A percentile compares a stretch with the other conserved stretches of the same genome.
Evolutionary conservation across 1,284 basidiomycete genomes (phyloP).

Genomic region (Porodaedalea pini): DNA sequence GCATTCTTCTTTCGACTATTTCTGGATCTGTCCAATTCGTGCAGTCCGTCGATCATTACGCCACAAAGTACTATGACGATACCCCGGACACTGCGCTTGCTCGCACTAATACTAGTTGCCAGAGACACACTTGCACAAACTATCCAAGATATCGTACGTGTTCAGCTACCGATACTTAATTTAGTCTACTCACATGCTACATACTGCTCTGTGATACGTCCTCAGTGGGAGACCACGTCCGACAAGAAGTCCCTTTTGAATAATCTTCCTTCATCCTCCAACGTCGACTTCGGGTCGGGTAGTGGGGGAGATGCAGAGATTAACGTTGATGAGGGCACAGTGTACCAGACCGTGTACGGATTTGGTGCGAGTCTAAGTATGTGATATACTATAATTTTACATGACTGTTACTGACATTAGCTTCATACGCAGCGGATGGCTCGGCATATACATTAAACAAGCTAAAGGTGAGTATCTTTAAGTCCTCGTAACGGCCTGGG

Average conservation of each 20-base stretch:
- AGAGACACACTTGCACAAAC: neutral
- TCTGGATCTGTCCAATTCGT: too few relatives aligned
- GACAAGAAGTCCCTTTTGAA: slow-evolving; percentile 7
- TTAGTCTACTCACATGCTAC: neutral
- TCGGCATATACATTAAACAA: slow-evolving; percentile 44
- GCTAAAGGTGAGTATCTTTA: slow-evolving; percentile 38
- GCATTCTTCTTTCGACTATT: too few relatives aligned
- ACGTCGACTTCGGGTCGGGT: slow-evolving; percentile 37
- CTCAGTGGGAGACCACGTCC: slow-evolving; percentile 8
- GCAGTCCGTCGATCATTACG: too few relatives aligned
- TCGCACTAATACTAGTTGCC: too few relatives aligned
- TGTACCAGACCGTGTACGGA: slow-evolving; percentile 45
- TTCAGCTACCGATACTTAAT: neutral
- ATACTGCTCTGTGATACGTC: neutral
- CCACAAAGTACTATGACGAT: too few relatives aligned
- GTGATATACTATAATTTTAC: slow-evolving; percentile 20
- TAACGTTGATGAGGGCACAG: slow-evolving; percentile 37
- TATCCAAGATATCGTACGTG: slow-evolving; percentile 10
- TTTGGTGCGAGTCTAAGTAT: slow-evolving; percentile 47
- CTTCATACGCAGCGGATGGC: slow-evolving; percentile 40
- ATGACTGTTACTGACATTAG: neutral
- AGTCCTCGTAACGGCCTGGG: too few relatives aligned
- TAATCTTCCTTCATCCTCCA: neutral
- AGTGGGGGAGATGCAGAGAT: slow-evolving; percentile 44
- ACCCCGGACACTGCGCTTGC: too few relatives aligned